Evolutionary conservation across 495 filamentous ascomycete genomes (phyloP), one percentile per base, ranked within the genome.

Genomic region (Penicillium soppii): DNA sequence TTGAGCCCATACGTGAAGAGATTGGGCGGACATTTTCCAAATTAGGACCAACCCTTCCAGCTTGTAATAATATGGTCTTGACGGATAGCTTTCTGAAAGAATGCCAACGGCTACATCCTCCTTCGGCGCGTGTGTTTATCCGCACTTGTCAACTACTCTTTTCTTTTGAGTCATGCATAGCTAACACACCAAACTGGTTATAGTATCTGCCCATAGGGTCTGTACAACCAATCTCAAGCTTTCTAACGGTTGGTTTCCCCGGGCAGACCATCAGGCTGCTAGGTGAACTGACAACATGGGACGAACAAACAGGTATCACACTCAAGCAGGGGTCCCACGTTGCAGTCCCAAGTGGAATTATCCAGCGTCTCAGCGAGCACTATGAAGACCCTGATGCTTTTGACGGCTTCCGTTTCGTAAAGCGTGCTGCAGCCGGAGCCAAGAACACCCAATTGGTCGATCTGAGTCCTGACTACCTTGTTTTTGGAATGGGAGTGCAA

Each of bases 81-180:
- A 26, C 62, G 25, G 64, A 69, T 20, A 63, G 58, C 47, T 65
- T 69, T 35, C 29, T 67, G 13, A 69, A 67, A 25, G 66, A 69
- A 39, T 63, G 57, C 37, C 59, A 57, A 47, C 56, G 64, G 6
- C 32, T 67, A 30, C 58, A 61, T 37, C 61, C 58, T 16, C 61
- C 61, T 49, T 52, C 61, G 45, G 58, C 61, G 19, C 43, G 61
- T 64, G 50, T 48, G 52, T 56, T 17, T 29, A 58, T 56, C 37
- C 41, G 22, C n/a, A n/a, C n/a, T n/a, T 15, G 5, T 15, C 3
- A 25, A 15, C 21, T 12, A 32, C n/a, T n/a, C n/a, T n/a, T n/a
- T n/a, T 20, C 20, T 1, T 26, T 12, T 12, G n/a, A 23, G n/a
- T 13, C 8, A 10, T 21, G n/a, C 29, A 16, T 27, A 9, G 17